Evolutionary conservation across 169 alveolate genomes (phyloP).

Genomic region (Plasmodium gonderi): DNA sequence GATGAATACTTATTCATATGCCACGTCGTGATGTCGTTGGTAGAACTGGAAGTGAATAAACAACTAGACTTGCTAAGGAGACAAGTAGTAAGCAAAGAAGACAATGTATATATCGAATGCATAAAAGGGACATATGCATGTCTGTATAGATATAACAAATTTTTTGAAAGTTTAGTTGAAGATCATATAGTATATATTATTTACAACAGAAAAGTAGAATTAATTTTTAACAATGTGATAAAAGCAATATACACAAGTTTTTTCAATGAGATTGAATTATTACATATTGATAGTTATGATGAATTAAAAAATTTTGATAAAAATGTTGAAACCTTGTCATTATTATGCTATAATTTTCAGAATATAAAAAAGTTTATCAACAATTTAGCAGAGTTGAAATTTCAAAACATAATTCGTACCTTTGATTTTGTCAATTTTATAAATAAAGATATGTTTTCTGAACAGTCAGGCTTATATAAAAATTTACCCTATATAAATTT

Average conservation of each 20-base stretch:
- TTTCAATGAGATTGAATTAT: neutral
- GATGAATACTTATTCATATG: constrained; percentile 55
- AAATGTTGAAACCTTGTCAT: constrained; percentile 53
- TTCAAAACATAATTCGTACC: neutral
- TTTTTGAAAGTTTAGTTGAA: constrained; percentile 27
- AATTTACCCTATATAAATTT: constrained; percentile 42
- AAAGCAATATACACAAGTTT: constrained; percentile 6
- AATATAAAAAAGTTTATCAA: constrained; percentile 41
- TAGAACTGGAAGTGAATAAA: constrained; percentile 38
- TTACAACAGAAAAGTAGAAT: constrained; percentile 65
- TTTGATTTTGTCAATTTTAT: constrained; percentile 34
- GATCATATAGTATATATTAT: constrained; percentile 48
- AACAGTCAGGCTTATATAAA: constrained; percentile 26
- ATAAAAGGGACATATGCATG: constrained; percentile 33
- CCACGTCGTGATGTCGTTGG: neutral
- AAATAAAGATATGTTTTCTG: constrained; percentile 54
- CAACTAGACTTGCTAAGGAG: constrained; percentile 10
- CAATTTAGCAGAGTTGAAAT: constrained; percentile 5
- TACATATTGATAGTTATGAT: constrained; percentile 22
- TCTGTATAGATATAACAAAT: constrained; percentile 29
- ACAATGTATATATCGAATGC: constrained; percentile 59
- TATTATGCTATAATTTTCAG: constrained; percentile 50
- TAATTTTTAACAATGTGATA: constrained; percentile 29
- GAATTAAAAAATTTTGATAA: constrained; percentile 66
- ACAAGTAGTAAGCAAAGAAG: constrained; percentile 53